Conservation (phyloP, 208 protist genomes). For the Trypanosoma theileri region DNA sequence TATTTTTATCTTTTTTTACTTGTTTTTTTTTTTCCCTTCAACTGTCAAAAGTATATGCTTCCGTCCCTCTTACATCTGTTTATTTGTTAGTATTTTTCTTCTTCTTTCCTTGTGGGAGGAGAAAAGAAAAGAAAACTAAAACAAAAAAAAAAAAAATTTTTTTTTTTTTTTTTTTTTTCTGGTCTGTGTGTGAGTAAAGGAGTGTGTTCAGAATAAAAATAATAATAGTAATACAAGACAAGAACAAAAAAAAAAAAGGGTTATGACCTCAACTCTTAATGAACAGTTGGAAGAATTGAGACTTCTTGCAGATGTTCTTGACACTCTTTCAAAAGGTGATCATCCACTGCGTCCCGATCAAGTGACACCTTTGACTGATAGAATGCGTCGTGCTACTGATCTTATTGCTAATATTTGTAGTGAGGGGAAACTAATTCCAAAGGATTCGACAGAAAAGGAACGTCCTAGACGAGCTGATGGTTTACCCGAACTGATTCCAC, state of each 20-base stretch:
- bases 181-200: too few species aligned
- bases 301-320: conserved; percentile 64
- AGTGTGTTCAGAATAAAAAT: conserved; percentile 5
- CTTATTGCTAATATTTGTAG: conserved; percentile 11
- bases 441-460: conserved; percentile 22
- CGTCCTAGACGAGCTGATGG: conserved; percentile 19
- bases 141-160: too few species aligned
- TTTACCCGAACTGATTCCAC: conserved; percentile 22
- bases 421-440: conserved; percentile 9
- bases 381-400: conserved; percentile 37
- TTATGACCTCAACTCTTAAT: conserved; percentile 20
- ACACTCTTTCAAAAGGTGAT: conserved; percentile 39
- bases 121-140: too few species aligned
- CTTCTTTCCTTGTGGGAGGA: too few species aligned
- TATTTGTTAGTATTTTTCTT: too few species aligned
- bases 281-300: conserved; percentile 45
- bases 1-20: neutral
- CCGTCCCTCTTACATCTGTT: too few species aligned
- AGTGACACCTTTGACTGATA: conserved; percentile 36
- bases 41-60: too few species aligned
- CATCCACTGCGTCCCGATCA: conserved; percentile 41
- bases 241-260: conserved; percentile 7
- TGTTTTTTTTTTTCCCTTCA: too few species aligned
- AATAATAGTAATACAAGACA: neutral
- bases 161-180: too few species aligned